These are phyloP conservation scores for Pharus latifolius DNA, from an alignment of 176 grass and related monocot species.

Conservation along the genomic window DNA sequence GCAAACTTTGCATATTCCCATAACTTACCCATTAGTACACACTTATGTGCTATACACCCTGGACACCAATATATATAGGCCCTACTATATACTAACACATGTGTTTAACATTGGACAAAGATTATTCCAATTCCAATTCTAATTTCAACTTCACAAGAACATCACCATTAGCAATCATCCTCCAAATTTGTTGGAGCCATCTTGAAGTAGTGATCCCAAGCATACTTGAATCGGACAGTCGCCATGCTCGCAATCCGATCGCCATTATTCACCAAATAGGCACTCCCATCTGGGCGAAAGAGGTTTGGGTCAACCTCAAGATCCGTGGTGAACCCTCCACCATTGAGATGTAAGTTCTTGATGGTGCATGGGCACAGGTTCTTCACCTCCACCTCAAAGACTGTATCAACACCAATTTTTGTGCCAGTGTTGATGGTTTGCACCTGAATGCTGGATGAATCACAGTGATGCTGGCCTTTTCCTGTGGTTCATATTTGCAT, in stretches of 20 bases:
- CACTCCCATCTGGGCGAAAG: slow-evolving; percentile 19
- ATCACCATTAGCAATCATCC: background rate
- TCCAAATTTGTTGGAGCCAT: slow-evolving; percentile 35
- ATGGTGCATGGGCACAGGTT: slow-evolving; percentile 49
- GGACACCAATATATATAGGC: background rate
- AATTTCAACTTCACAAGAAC: no score
- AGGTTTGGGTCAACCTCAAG: slow-evolving; percentile 33
- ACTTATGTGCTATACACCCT: background rate
- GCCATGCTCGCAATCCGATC: slow-evolving; percentile 28
- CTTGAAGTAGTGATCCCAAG: slow-evolving; percentile 61
- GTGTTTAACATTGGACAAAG: background rate
- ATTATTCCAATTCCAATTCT: background rate
- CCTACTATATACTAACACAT: background rate
- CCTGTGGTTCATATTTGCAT: background rate
- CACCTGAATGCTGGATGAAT: slow-evolving; percentile 35
- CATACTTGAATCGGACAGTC: slow-evolving; percentile 45
- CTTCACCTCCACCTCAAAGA: slow-evolving; percentile 62
- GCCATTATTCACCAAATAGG: slow-evolving; percentile 49
- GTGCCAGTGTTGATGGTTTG: slow-evolving; percentile 32
- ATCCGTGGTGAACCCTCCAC: slow-evolving; percentile 38
- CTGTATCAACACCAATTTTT: slow-evolving; percentile 4
- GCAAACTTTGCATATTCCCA: background rate
- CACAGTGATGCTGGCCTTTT: slow-evolving; percentile 16
- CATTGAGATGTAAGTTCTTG: slow-evolving; percentile 24
- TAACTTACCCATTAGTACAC: background rate